phyloP scores from a whole-genome alignment of 768 basidiomycete genomes.

The Lentinula guzmanii region DNA sequence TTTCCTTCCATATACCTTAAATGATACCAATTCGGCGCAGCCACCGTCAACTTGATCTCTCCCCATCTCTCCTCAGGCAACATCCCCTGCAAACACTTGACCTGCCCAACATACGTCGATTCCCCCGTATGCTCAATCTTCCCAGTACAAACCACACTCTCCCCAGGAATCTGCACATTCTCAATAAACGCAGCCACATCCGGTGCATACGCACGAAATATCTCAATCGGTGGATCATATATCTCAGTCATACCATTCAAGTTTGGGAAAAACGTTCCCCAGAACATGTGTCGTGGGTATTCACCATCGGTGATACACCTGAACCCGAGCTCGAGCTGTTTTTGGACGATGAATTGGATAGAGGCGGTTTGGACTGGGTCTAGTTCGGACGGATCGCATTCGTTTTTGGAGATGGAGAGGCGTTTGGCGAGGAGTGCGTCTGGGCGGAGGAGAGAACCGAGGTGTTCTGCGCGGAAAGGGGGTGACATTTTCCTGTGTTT shows the following conservation, averaged over 20 bases:
- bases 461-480: slow-evolving; percentile 7
- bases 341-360: neutral
- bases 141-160: slow-evolving; percentile 5
- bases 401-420: neutral
- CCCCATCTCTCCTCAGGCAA: slow-evolving; percentile 26
- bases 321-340: neutral
- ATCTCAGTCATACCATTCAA: slow-evolving; percentile 33
- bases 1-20: slow-evolving; percentile 28
- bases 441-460: slow-evolving; percentile 2
- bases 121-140: slow-evolving; percentile 1
- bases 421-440: neutral
- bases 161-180: neutral
- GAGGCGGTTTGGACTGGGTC: neutral
- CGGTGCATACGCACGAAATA: neutral
- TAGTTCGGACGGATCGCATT: neutral
- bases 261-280: slow-evolving; percentile 35
- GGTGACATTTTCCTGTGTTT: neutral
- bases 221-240: slow-evolving; percentile 15
- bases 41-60: slow-evolving; percentile 42
- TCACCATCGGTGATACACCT: slow-evolving; percentile 3
- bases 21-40: slow-evolving; percentile 41
- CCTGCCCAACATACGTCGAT: slow-evolving; percentile 32
- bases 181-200: slow-evolving; percentile 3
- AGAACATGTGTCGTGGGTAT: slow-evolving; percentile 19
- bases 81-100: slow-evolving; percentile 32